phyloP scores from a whole-genome alignment of 2,329 filamentous ascomycete genomes.

The Gnomoniopsis sp. region DNA sequence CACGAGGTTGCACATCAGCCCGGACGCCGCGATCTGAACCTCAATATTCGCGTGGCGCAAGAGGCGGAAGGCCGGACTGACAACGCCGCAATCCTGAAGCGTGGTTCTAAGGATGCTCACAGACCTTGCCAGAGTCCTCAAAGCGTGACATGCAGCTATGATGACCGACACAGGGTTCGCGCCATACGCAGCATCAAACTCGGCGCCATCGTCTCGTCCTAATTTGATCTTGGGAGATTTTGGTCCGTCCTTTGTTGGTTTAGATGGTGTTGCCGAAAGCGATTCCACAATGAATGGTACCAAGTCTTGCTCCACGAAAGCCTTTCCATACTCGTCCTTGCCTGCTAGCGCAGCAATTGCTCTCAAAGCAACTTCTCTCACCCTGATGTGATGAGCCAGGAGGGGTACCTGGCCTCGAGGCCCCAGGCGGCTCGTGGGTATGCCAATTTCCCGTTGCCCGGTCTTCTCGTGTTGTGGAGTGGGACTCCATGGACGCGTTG shows the following conservation, averaged over 20 bases:
- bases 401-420: slow-evolving; percentile 56
- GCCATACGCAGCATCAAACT: slow-evolving; percentile 53
- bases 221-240: slow-evolving; percentile 33
- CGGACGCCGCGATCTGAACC: slow-evolving; percentile 82
- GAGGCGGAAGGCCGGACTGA: slow-evolving; percentile 71
- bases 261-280: slow-evolving; percentile 55
- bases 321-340: slow-evolving; percentile 80
- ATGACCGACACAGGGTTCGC: slow-evolving; percentile 73
- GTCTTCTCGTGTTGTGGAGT: slow-evolving; percentile 20
- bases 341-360: slow-evolving; percentile 79
- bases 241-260: slow-evolving; percentile 44
- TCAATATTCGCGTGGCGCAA: slow-evolving; percentile 72
- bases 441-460: slow-evolving; percentile 9
- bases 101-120: slow-evolving; percentile 81
- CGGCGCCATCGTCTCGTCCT: slow-evolving; percentile 29
- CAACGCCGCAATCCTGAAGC: slow-evolving; percentile 80
- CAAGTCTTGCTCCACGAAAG: slow-evolving; percentile 76
- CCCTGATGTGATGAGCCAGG: slow-evolving; percentile 67
- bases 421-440: slow-evolving; percentile 50
- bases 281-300: slow-evolving; percentile 82
- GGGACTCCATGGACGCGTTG: slow-evolving; percentile 35
- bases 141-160: slow-evolving; percentile 78
- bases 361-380: slow-evolving; percentile 72
- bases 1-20: slow-evolving; percentile 79
- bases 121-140: slow-evolving; percentile 79